Evolutionary conservation across 345 rosid species (phyloP).

Genomic region (Bruguiera sexangula): DNA sequence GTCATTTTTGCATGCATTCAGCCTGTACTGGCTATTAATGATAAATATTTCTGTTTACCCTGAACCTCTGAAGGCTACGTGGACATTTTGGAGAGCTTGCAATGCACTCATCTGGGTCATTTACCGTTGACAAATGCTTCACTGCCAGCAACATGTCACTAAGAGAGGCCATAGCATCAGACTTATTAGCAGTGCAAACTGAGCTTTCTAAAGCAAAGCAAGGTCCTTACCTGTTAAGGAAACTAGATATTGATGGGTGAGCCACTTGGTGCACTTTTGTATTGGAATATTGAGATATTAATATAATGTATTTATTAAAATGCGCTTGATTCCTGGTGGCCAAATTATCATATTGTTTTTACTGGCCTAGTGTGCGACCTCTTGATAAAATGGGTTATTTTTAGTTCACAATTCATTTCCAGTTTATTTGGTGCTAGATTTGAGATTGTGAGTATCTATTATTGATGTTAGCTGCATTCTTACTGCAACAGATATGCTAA

Average conservation of each 20-base stretch:
- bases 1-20: no score
- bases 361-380: no score
- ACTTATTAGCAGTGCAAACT: slow-evolving; percentile 52
- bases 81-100: slow-evolving; percentile 85
- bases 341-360: no score
- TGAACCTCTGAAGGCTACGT: slow-evolving; percentile 46
- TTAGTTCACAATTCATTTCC: neutral
- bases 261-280: slow-evolving; percentile 6
- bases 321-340: neutral
- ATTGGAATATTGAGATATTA: neutral
- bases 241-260: slow-evolving; percentile 76
- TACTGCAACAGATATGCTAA: slow-evolving; percentile 48
- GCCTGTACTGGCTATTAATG: neutral
- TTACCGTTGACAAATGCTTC: slow-evolving; percentile 83
- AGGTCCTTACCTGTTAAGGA: slow-evolving; percentile 76
- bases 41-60: slow-evolving; percentile 2
- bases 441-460: neutral
- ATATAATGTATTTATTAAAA: neutral
- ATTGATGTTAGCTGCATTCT: slow-evolving; percentile 1
- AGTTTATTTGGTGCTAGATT: neutral
- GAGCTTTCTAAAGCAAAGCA: slow-evolving; percentile 76
- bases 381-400: no score
- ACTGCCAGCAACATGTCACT: slow-evolving; percentile 58
- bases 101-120: slow-evolving; percentile 67
- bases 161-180: slow-evolving; percentile 70